Conservation (phyloP, 2,329 filamentous ascomycete species). For the Botrytis deweyae region DNA sequence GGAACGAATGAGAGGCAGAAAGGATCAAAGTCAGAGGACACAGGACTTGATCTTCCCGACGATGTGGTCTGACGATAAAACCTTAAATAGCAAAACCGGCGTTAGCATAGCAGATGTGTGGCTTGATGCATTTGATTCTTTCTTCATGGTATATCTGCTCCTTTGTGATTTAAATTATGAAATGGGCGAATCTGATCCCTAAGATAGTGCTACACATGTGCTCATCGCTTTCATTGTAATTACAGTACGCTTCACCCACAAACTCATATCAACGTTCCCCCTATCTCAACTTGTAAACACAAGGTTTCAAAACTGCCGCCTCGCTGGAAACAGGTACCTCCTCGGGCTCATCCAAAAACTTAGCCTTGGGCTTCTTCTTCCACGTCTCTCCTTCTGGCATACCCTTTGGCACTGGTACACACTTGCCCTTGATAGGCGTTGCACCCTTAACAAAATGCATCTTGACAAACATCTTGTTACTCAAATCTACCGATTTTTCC, state of each 20-base stretch:
- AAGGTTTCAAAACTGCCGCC: constrained; percentile 76
- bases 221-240: neutral
- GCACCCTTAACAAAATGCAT: constrained; percentile 92
- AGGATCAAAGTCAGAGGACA: neutral
- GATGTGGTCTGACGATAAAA: neutral
- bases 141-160: neutral
- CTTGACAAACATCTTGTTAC: constrained; percentile 97
- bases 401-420: constrained; percentile 47
- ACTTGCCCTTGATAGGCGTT: constrained; percentile 73
- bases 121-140: neutral
- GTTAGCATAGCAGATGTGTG: constrained; percentile 10
- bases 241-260: neutral
- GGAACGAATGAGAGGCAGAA: constrained; percentile 8
- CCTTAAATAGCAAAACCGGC: neutral
- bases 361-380: constrained; percentile 75
- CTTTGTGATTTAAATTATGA: neutral
- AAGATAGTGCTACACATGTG: neutral
- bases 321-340: constrained; percentile 62
- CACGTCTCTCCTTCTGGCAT: constrained; percentile 59
- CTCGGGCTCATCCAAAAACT: constrained; percentile 63
- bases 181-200: neutral
- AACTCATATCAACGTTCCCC: no score
- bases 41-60: neutral
- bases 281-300: constrained; percentile 83
- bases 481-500: constrained; percentile 66